Base-by-base conservation (phyloP, 2,329 filamentous ascomycete species). In the Verticillium albo-atrum region DNA sequence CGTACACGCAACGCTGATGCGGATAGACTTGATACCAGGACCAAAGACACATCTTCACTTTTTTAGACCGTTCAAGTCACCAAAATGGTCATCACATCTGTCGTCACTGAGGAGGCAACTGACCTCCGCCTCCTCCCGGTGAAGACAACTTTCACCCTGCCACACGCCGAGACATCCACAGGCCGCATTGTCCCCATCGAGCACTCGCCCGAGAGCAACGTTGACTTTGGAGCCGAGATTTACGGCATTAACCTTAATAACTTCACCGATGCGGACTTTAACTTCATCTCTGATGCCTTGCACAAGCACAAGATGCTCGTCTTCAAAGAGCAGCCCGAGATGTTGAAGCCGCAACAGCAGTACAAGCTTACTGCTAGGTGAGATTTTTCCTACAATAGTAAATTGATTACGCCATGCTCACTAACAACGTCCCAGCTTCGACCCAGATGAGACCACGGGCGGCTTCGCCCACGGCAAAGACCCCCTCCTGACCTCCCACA, bases 271-370 rank as follows among this genome's bases (percentile, higher is more conserved):
- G 67, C 68, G 35, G 71, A 77, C 54, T 70, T 78, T 34, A 62
- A 70, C 25, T 68, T 68, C 6, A 67, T 79, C 20, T 68, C 69
- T 34, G 71, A 77, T 14, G 71, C 74, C 9, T 77, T 77, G 60
- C 77, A 76, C 73, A 75, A 64, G n/a, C 72, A 79, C 64, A 78
- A 79, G 64, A 67, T 79, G 2, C 67, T 79, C 9, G 68, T 78
- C 23, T 73, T 79, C 54, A 77, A 75, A 63, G 72, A 72, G 32
- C 77, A 79, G 60, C 73, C 58, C 74, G 68, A 75, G 47, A 63
- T 75, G 50, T 68, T 79, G 0, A 63, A 64, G 7, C 76, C 77
- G 2, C 67, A 69, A 28, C 77, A 78, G 63, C 76, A 79, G 54
- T 79, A 75, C 60, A 63, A 64, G 15, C 63, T 75, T 23, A 74